phyloP scores from a whole-genome alignment of 1,284 basidiomycete species.

The Rhodotorula sp. region DNA sequence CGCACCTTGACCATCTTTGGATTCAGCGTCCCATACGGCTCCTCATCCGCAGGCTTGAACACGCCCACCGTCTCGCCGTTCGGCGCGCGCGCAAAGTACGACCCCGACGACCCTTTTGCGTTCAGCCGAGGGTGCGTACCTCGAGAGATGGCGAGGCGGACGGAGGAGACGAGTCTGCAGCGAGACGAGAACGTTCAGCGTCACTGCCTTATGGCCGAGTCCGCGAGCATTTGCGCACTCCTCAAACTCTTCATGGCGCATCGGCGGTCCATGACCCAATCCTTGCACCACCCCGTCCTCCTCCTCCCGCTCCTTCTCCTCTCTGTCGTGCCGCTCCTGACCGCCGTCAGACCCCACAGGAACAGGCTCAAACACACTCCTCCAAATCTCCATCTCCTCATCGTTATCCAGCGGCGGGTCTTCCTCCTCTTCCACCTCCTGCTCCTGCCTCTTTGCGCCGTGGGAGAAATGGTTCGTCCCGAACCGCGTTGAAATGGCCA shows the following conservation, averaged over 20 bases:
- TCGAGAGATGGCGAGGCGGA: conserved; percentile 66
- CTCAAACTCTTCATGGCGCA: not conserved
- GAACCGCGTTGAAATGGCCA: not conserved
- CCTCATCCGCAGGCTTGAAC: conserved; percentile 88
- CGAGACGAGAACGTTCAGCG: not conserved
- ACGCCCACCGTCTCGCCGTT: conserved; percentile 69
- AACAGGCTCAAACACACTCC: not conserved
- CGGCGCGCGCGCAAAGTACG: conserved; percentile 72
- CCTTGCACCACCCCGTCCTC: not conserved
- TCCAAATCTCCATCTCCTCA: not conserved
- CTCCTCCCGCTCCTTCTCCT: not conserved
- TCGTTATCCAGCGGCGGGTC: conserved; percentile 1
- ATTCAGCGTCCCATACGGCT: conserved; percentile 59
- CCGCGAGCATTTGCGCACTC: not conserved
- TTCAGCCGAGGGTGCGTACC: conserved; percentile 87
- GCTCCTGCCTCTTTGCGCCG: no score
- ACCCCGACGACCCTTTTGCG: conserved; percentile 76
- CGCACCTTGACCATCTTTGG: conserved; percentile 60
- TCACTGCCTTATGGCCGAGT: not conserved
- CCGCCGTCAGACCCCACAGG: not conserved
- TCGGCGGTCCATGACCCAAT: no score
- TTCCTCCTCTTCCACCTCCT: not conserved
- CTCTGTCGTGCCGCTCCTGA: not conserved
- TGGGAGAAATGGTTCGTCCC: not conserved
- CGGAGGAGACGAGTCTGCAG: conserved; percentile 63